Evolutionary conservation across 2,329 filamentous ascomycete species (phyloP), one percentile per base, ranked within the genome.

Genomic region (Sphaerulina populicola): DNA sequence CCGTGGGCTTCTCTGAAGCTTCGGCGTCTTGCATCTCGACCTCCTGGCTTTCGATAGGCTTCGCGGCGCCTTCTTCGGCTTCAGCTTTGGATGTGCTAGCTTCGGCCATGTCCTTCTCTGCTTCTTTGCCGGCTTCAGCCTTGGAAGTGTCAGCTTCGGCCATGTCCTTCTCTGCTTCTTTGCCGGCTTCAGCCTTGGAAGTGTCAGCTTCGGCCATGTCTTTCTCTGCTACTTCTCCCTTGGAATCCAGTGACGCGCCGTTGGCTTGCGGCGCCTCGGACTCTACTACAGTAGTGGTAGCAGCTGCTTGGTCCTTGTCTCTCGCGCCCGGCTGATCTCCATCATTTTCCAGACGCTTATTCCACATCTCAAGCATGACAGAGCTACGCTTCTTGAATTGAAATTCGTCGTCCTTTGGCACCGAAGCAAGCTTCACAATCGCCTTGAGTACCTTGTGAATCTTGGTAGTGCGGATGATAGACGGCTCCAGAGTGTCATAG

Each of bases 371-470:
- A n/a, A 97, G 75, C 43, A 98, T 77, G 5, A 78, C 76, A 58
- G 86, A 78, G 33, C 88, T 90, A 46, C 93, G 85, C 58, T 82
- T 75, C 74, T 93, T 94, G 79, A 98, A 96, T 49, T 86, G 74
- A 69, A 85, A 94, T 59, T 94, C 86, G 33, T 90, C 86, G 58
- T 98, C 93, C 55, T 83, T 84, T 4, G 90, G 90, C 60, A 98
- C 94, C 3, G 77, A 77, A 39, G 83, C 79, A 7, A 98, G 76
- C 74, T 95, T 96, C 63, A 96, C 75, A 59, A 98, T 93, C 4
- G 85, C 89, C 74, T 94, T 95, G 51, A 98, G 78, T 9, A 98
- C 91, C 74, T 98, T 98, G 80, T 97, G 91, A 71, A 98, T 96
- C 77, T 97, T 98, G 56, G 93, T 98, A 11, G 74, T 76, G 57